A percentile compares a stretch with the other conserved stretches of the same genome.
These are phyloP conservation scores for Rhynchosporium graminicola DNA, from an alignment of 2,329 filamentous ascomycete genomes.

Conservation along the genomic window DNA sequence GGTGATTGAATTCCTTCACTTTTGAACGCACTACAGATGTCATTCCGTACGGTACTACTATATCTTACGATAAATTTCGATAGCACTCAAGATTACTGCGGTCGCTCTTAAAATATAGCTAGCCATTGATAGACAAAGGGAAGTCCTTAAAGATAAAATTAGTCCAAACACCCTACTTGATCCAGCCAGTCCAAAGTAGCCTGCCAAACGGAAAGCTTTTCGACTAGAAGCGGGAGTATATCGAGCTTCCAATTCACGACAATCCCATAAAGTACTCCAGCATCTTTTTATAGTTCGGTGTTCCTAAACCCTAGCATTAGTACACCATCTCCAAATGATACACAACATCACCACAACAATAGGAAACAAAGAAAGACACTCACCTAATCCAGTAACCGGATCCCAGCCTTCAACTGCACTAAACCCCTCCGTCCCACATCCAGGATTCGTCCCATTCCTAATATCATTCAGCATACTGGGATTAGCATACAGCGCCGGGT, in stretches of 20 bases:
- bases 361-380: constrained; percentile 2
- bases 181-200: not conserved
- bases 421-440: constrained; percentile 41
- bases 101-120: no score
- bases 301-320: constrained; percentile 33
- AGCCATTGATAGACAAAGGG: not conserved
- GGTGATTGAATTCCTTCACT: no score
- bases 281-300: constrained; percentile 34
- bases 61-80: no score
- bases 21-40: no score
- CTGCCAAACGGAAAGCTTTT: not conserved
- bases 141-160: not conserved
- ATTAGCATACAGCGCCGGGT: constrained; percentile 45
- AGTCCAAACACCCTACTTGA: not conserved
- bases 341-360: constrained; percentile 18
- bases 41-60: no score
- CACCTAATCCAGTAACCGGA: constrained; percentile 43
- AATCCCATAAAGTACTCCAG: constrained; percentile 26
- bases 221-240: not conserved
- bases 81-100: no score
- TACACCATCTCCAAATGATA: constrained; percentile 30
- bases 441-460: constrained; percentile 43
- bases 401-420: constrained; percentile 42
- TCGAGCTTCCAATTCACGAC: constrained; percentile 5
- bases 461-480: constrained; percentile 40